Evolutionary conservation across 2,329 filamentous ascomycete species (phyloP).

Genomic region (Ophiostoma piceae): DNA sequence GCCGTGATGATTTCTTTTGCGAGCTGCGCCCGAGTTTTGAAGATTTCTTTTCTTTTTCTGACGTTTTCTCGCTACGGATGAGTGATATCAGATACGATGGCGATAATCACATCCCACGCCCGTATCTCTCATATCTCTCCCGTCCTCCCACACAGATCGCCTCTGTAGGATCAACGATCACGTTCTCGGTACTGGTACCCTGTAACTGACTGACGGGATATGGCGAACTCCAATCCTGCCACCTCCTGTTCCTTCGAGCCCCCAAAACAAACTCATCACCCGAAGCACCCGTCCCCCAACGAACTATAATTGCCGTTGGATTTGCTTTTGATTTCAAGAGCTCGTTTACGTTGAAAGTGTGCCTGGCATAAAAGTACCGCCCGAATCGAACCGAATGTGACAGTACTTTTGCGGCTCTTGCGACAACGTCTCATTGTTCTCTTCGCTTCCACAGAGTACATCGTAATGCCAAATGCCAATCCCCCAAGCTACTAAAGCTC

Average conservation of each 20-base stretch:
- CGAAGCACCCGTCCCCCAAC: neutral
- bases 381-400: neutral
- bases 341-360: neutral
- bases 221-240: neutral
- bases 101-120: neutral
- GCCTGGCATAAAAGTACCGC: neutral
- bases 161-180: neutral
- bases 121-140: conserved; percentile 2
- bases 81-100: neutral
- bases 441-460: neutral
- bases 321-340: neutral
- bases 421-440: neutral
- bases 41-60: neutral
- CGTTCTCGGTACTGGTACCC: neutral
- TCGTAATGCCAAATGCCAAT: neutral
- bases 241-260: too few relatives aligned
- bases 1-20: neutral
- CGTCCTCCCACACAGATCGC: neutral
- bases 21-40: neutral
- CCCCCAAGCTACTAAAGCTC: neutral
- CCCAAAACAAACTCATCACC: neutral
- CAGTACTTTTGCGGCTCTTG: neutral
- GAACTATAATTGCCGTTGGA: neutral
- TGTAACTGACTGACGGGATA: conserved; percentile 8
- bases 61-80: neutral